Evolutionary conservation across 106 monocot genomes (phyloP), one percentile per base, ranked within the genome.

Genomic region (Acorus gramineus): DNA sequence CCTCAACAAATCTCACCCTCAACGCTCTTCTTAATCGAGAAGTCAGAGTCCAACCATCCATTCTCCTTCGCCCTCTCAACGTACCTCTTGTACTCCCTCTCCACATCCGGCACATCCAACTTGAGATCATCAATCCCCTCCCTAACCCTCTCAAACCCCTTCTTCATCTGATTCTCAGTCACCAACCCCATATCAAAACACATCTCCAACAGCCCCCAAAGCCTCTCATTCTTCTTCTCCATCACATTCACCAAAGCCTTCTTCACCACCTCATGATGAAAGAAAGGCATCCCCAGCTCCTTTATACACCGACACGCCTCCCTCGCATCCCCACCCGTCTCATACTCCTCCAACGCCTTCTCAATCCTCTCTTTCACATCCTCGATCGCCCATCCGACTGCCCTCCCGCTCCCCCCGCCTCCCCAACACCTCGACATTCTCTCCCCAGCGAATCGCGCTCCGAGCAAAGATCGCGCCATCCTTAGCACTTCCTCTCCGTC

Each of bases 261-360:
- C 81, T 92, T 92, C 2, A 92, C 84, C 2, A 86, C 81, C 62
- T 92, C 91, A 59, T 92, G 91, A 68, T 86, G 83, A 69, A 92
- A 92, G 64, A 92, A 92, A 2, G 91, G 86, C 91, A 92, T 84
- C 0, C 84, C 91, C 6, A 92, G 73, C 50, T 86, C 86, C 67
- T 84, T 84, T 59, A 86, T 84, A 74, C 91, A 92, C n/a, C 74
- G 78, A 49, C 84, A 86, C 8, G 91, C 91, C 55, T 92, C 91
- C 4, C 56, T 9, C 9, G 79, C 4, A 43, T 86, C 91, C 5
- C 91, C 91, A 1, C 91, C 84, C 2, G 65, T 73, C 13, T 81
- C 79, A 60, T 84, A 92, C 63, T 92, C 91, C 72, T 92, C 84
- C 43, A 92, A 45, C 14, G 86, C 47, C 72, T 79, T 83, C 0